phyloP scores from a whole-genome alignment of 129 eudicot genomes.

The Centella asiatica region DNA sequence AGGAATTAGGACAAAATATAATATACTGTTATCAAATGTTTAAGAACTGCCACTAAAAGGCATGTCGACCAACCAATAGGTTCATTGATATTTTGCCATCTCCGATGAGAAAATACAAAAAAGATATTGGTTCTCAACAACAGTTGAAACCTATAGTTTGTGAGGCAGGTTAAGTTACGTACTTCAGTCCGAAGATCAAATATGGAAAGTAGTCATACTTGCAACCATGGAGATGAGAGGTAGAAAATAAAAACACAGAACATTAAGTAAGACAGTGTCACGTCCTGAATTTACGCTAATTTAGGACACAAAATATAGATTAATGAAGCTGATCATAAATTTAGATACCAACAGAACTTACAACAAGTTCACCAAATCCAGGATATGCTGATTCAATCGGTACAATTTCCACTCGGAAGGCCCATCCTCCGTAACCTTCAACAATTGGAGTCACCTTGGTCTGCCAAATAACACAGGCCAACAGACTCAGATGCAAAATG shows the following conservation, averaged over 20 bases:
- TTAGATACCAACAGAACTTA: slow-evolving; percentile 30
- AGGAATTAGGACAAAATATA: too few species aligned
- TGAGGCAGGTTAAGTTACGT: neutral
- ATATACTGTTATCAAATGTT: neutral
- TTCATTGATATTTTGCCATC: neutral
- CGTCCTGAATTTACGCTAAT: neutral
- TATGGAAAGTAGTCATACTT: neutral
- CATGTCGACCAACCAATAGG: neutral
- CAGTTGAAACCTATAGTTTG: neutral
- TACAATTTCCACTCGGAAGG: slow-evolving; percentile 87
- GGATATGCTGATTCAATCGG: slow-evolving; percentile 97
- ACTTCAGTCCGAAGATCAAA: neutral
- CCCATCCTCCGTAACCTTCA: slow-evolving; percentile 99
- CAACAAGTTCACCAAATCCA: slow-evolving; percentile 90
- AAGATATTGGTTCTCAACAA: neutral
- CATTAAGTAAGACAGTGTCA: neutral
- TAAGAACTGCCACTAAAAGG: neutral
- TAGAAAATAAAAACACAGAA: neutral
- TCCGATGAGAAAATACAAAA: neutral
- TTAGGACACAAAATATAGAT: neutral
- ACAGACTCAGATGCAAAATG: neutral
- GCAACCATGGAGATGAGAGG: neutral
- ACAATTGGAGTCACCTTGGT: slow-evolving; percentile 98
- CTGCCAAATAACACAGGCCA: slow-evolving; percentile 30
- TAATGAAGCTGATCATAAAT: neutral